phyloP scores from a whole-genome alignment of 768 basidiomycete genomes.

The Glaciozyma antarctica region DNA sequence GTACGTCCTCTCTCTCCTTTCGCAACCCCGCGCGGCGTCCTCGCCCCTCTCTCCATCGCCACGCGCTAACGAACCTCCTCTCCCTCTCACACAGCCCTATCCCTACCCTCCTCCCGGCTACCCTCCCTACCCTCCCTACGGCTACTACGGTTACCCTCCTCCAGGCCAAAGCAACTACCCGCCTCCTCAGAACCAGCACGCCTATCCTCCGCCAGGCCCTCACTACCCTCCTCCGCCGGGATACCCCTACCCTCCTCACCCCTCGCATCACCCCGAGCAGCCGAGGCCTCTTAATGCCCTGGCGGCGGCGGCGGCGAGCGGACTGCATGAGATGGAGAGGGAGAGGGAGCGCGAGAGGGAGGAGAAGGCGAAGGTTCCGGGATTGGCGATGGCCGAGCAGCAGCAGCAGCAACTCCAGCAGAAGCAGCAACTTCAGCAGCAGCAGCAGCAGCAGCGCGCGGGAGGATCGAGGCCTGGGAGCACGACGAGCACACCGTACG shows the following conservation, averaged over 20 bases:
- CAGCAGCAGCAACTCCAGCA: neutral
- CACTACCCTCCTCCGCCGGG: conserved; percentile 1
- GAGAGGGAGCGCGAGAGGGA: conserved; percentile 46
- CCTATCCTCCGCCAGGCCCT: neutral
- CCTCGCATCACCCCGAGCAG: conserved; percentile 1
- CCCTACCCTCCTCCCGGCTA: conserved; percentile 26
- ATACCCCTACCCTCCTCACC: conserved; percentile 7
- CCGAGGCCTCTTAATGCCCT: conserved; percentile 42
- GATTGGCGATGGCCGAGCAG: neutral
- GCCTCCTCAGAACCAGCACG: conserved; percentile 7
- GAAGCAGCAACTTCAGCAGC: too few relatives aligned
- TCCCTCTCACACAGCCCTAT: conserved; percentile 18
- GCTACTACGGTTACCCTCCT: conserved; percentile 8
- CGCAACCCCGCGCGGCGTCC: too few relatives aligned
- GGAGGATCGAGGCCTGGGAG: conserved; percentile 14
- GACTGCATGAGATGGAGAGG: conserved; percentile 78
- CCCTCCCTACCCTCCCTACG: conserved; percentile 24
- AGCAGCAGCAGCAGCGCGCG: neutral
- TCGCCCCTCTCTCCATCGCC: too few relatives aligned
- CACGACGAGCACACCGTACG: conserved; percentile 23
- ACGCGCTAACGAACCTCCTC: neutral
- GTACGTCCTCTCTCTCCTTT: conserved; percentile 3
- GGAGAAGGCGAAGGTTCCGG: neutral
- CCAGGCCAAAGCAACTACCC: neutral
- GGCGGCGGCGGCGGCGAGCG: conserved; percentile 62